phyloP scores from a whole-genome alignment of 768 basidiomycete genomes.

The Tulasnella sp. region DNA sequence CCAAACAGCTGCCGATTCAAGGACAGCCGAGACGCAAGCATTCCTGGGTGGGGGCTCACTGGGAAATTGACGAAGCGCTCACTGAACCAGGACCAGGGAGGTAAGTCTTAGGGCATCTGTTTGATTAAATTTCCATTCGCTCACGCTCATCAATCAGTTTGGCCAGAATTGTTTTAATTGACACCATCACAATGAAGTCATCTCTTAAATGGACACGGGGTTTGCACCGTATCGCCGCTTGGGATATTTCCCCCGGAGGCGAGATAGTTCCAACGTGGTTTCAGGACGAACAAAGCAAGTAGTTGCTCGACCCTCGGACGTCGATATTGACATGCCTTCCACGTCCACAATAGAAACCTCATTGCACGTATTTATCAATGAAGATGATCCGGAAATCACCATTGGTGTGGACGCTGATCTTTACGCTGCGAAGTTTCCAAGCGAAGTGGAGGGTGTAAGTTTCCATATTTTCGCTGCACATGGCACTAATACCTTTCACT shows the following conservation, averaged over 20 bases:
- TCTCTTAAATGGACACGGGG: not conserved
- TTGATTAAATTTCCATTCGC: no score
- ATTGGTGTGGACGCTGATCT: not conserved
- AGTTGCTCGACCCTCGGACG: not conserved
- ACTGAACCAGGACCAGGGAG: not conserved
- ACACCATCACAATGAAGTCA: not conserved
- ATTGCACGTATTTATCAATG: not conserved
- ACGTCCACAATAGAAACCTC: not conserved
- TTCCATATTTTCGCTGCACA: not conserved
- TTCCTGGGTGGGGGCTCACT: not conserved
- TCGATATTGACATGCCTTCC: not conserved
- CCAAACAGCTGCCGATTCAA: not conserved
- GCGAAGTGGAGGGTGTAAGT: not conserved
- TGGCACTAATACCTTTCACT: not conserved
- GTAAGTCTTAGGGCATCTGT: no score
- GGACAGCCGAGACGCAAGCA: not conserved
- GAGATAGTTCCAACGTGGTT: not conserved
- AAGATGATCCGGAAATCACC: not conserved
- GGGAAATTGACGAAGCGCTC: not conserved
- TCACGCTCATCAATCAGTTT: no score
- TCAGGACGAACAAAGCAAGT: not conserved
- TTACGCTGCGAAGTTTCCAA: not conserved
- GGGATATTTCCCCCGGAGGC: not conserved
- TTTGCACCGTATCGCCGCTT: not conserved
- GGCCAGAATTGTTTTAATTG: not conserved